Evolutionary conservation across 75 land plant genomes (phyloP), one percentile per base, ranked within the genome.

Genomic region (Pinus taeda): DNA sequence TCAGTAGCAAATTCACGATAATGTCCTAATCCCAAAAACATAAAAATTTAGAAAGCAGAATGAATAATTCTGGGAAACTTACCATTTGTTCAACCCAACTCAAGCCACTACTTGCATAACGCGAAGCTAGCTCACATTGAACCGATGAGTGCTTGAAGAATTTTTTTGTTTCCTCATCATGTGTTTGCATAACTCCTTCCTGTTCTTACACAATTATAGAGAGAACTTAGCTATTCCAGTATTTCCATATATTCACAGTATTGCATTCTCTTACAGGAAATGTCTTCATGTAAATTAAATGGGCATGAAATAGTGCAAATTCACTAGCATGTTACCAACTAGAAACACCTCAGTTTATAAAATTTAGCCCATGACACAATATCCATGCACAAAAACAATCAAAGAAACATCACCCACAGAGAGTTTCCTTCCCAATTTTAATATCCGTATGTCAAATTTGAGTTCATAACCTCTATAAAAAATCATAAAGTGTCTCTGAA

Each of bases 81-180:
- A 93, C 98, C 86, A 88, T 82, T 33, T 33, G 33, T 33, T 33
- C 1, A 1, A 33, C 1, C 1, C 33, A 33, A 33, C 33, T 33
- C 33, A 33, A 33, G 0, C 1, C 2, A 33, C 1, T 33, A 33
- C 95, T 95, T 21, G 33, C 33, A 33, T 33, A 33, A 33, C 33
- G 33, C 33, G 33, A 1, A 33, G 33, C 33, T 33, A 33, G 33
- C 33, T 0, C 33, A 33, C 33, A 33, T 33, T 33, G 2, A 33
- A 33, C 33, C 1, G 33, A 33, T 33, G 2, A 33, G 2, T 93
- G 33, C 33, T 33, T 33, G 33, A 33, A 1, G 1, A 90, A 94
- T 33, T 33, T 33, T 33, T 33, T 33, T 33, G 33, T 33, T 33
- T 33, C 33, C 33, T 33, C 33, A 33, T 33, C 33, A 33, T 33